These are phyloP conservation scores for Penicillium coffeae DNA, from an alignment of 495 filamentous ascomycete species.

Conservation along the genomic window DNA sequence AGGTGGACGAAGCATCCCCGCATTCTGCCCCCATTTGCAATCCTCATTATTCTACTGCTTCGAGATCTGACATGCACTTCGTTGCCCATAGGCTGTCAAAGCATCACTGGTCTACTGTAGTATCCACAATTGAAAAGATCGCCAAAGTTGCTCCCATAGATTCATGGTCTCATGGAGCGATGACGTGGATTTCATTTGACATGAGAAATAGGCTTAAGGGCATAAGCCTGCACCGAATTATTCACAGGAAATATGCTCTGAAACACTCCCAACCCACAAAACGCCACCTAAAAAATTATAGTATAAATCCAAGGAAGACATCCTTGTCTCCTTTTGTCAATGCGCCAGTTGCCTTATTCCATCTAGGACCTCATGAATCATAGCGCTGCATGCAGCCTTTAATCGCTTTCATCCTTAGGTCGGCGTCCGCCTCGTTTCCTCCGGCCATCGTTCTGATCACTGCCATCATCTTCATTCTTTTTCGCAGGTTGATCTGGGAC, in stretches of 20 bases:
- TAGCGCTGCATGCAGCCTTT: constrained; percentile 9
- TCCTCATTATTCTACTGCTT: too few relatives aligned
- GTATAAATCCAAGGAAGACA: neutral
- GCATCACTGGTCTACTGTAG: too few relatives aligned
- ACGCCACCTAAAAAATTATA: constrained; percentile 26
- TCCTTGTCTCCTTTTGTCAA: constrained; percentile 7
- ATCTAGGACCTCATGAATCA: constrained; percentile 27
- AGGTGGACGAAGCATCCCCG: too few relatives aligned
- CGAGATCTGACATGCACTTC: too few relatives aligned
- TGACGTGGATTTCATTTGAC: neutral
- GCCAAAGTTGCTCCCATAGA: neutral
- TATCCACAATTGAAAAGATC: too few relatives aligned
- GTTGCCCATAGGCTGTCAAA: too few relatives aligned
- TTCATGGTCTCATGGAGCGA: neutral
- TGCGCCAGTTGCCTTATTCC: constrained; percentile 22
- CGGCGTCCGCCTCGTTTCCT: constrained; percentile 42
- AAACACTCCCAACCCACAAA: constrained; percentile 28
- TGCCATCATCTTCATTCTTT: constrained; percentile 51
- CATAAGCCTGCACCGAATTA: constrained; percentile 12
- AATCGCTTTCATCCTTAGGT: constrained; percentile 49
- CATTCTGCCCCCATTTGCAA: too few relatives aligned
- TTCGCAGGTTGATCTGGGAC: constrained; percentile 67
- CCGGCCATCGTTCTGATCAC: constrained; percentile 49
- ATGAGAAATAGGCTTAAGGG: neutral
- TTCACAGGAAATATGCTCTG: constrained; percentile 35